Conservation (phyloP, 768 basidiomycete species). For the Panellus pusillus region DNA sequence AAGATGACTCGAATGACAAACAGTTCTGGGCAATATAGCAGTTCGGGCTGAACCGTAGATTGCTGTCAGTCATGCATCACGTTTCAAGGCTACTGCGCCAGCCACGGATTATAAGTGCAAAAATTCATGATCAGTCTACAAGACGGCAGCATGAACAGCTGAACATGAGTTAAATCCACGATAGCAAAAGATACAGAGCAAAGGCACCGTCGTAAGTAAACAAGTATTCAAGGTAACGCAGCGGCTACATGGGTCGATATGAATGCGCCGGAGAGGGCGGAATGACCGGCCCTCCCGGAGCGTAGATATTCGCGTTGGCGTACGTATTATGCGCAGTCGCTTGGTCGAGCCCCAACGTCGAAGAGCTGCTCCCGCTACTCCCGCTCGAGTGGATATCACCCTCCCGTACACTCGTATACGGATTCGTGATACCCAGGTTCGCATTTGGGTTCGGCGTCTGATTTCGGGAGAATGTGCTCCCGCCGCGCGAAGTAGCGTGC, state of each 20-base stretch:
- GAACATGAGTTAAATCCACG: too few species aligned
- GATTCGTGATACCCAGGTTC: conserved; percentile 17
- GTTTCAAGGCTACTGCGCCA: too few species aligned
- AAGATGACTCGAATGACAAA: background rate
- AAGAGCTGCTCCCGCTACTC: background rate
- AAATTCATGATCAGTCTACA: too few species aligned
- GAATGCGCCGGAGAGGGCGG: conserved; percentile 14
- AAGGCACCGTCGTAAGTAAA: too few species aligned
- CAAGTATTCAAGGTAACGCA: too few species aligned
- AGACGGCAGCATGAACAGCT: too few species aligned
- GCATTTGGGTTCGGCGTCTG: conserved; percentile 13
- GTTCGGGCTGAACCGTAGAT: too few species aligned
- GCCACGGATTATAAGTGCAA: too few species aligned
- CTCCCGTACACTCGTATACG: conserved; percentile 6
- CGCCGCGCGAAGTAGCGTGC: background rate
- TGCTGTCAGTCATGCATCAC: too few species aligned
- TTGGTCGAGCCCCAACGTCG: conserved; percentile 4
- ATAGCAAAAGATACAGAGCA: too few species aligned
- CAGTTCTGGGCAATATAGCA: too few species aligned
- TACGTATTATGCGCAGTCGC: conserved; percentile 5
- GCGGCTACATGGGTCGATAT: conserved; percentile 5
- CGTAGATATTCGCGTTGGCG: conserved; percentile 1
- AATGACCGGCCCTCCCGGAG: background rate
- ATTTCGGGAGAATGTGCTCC: background rate
- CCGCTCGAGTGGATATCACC: background rate